Conservation (phyloP, 805 yeast genomes). For the Ogataea salicorniae region DNA sequence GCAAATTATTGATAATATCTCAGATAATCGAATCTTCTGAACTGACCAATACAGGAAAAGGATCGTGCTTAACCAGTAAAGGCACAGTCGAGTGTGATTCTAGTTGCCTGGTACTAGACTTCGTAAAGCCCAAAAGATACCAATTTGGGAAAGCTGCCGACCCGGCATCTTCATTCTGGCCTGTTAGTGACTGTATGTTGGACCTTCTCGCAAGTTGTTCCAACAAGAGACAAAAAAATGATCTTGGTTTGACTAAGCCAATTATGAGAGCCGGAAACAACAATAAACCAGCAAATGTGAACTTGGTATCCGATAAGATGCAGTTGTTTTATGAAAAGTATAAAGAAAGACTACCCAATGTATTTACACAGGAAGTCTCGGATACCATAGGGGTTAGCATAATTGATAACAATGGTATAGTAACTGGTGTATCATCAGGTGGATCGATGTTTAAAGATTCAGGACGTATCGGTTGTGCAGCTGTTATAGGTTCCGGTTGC, state of each 20-base stretch:
- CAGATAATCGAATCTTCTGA: slow-evolving; percentile 30
- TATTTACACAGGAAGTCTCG: slow-evolving; percentile 14
- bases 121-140: slow-evolving; percentile 7
- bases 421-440: slow-evolving; percentile 44
- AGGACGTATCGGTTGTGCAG: slow-evolving; percentile 53
- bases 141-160: slow-evolving; percentile 4
- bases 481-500: slow-evolving; percentile 41
- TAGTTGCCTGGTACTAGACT: slow-evolving; percentile 27
- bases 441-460: slow-evolving; percentile 46
- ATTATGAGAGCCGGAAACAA: slow-evolving; percentile 18
- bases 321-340: slow-evolving; percentile 5
- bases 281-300: neutral
- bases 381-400: slow-evolving; percentile 45
- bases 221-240: slow-evolving; percentile 6
- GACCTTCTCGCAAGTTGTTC: slow-evolving; percentile 23
- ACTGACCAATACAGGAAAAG: slow-evolving; percentile 47
- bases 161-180: slow-evolving; percentile 15
- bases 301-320: slow-evolving; percentile 11
- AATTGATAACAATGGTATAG: slow-evolving; percentile 8
- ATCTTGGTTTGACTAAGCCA: slow-evolving; percentile 31
- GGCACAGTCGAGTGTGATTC: slow-evolving; percentile 45
- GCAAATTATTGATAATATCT: neutral
- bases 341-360: neutral
- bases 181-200: slow-evolving; percentile 28
- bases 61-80: slow-evolving; percentile 37